These are phyloP conservation scores for Iberis amara DNA, from an alignment of 441 rosid species.

Conservation along the genomic window DNA sequence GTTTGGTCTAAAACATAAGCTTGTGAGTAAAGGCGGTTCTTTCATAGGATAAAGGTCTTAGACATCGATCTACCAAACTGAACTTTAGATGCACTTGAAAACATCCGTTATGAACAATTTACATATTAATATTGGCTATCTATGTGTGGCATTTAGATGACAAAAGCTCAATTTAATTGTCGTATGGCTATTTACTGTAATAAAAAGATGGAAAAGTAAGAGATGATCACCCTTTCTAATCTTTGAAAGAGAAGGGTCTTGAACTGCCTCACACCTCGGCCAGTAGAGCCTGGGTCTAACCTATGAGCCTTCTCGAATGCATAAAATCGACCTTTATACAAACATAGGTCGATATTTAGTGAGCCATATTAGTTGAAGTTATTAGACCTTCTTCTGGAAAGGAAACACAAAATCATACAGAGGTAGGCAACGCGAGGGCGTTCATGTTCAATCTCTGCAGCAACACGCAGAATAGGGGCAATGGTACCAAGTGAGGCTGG, in stretches of 20 bases:
- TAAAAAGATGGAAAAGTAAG: slow-evolving; percentile 7
- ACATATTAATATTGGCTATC: not conserved
- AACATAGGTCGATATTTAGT: slow-evolving; percentile 1
- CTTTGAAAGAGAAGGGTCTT: slow-evolving; percentile 65
- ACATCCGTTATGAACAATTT: not conserved
- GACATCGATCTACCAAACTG: slow-evolving; percentile 2
- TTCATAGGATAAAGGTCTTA: slow-evolving; percentile 9
- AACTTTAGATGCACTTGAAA: slow-evolving; percentile 1
- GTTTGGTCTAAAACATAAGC: slow-evolving; percentile 1
- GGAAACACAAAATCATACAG: slow-evolving; percentile 39
- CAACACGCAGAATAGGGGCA: slow-evolving; percentile 84
- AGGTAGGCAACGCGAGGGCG: slow-evolving; percentile 97
- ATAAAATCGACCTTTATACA: slow-evolving; percentile 60
- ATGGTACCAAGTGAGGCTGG: slow-evolving; percentile 82
- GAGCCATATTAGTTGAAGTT: not conserved
- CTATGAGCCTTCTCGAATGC: slow-evolving; percentile 80
- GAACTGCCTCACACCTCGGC: slow-evolving; percentile 77
- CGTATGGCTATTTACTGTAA: not conserved
- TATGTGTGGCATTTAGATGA: slow-evolving; percentile 1
- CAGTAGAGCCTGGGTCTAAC: slow-evolving; percentile 59
- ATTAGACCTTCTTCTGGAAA: not conserved
- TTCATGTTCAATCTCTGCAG: slow-evolving; percentile 80
- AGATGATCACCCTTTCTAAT: slow-evolving; percentile 52
- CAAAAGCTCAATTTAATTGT: not conserved
- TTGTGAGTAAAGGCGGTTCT: slow-evolving; percentile 1